Conservation (phyloP, 768 basidiomycete genomes). For the Rhodotorula taiwanensis region DNA sequence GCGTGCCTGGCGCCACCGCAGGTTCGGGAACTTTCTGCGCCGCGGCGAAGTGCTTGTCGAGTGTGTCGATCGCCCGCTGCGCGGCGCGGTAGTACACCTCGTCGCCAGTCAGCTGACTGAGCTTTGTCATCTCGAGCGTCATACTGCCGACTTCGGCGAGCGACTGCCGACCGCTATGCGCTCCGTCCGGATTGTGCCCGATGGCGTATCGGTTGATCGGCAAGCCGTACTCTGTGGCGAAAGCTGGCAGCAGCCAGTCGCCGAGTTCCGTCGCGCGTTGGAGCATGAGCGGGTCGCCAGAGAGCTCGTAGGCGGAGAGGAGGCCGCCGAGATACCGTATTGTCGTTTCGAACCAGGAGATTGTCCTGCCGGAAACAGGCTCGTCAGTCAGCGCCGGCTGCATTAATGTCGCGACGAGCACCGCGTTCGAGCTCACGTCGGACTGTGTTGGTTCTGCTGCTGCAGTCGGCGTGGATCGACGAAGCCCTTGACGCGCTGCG, state of each 20-base stretch:
- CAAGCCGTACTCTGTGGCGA: slow-evolving; percentile 45
- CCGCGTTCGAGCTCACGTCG: neutral
- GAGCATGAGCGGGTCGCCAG: slow-evolving; percentile 46
- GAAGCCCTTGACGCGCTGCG: neutral
- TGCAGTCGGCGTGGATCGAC: neutral
- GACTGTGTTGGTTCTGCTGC: slow-evolving; percentile 1
- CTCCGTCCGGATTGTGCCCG: slow-evolving; percentile 40
- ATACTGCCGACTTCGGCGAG: slow-evolving; percentile 47
- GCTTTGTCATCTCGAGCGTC: slow-evolving; percentile 47
- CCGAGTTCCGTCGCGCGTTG: slow-evolving; percentile 47
- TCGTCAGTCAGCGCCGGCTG: too few relatives aligned
- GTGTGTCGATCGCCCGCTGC: slow-evolving; percentile 45
- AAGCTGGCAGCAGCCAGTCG: slow-evolving; percentile 44
- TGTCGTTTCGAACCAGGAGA: slow-evolving; percentile 48
- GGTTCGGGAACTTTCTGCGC: neutral
- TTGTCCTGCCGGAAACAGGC: slow-evolving; percentile 1
- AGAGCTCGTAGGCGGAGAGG: slow-evolving; percentile 47
- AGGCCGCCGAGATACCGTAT: slow-evolving; percentile 50
- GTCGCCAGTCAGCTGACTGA: slow-evolving; percentile 46
- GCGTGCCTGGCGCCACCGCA: neutral
- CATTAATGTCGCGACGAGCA: too few relatives aligned
- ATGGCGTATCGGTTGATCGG: slow-evolving; percentile 44
- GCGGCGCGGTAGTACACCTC: slow-evolving; percentile 45
- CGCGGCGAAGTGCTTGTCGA: slow-evolving; percentile 33
- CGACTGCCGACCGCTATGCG: slow-evolving; percentile 35